Evolutionary conservation across 2,329 filamentous ascomycete species (phyloP).

Genomic region (Rutstroemia sp.): DNA sequence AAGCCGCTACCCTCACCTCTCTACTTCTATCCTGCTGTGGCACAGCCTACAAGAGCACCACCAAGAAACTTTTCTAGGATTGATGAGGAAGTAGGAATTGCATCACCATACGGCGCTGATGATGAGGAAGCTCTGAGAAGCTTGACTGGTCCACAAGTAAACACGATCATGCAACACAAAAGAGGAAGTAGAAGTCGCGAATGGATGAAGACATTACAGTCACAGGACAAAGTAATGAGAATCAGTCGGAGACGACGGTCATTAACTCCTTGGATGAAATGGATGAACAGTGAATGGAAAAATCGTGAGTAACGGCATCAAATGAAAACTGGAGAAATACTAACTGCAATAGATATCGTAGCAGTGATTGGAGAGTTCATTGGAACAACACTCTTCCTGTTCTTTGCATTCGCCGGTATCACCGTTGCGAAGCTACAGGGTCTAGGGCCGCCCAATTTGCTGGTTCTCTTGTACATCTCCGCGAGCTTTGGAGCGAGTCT

Average conservation of each 20-base stretch:
- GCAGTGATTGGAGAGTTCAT: conserved; percentile 25
- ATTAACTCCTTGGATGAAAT: conserved; percentile 4
- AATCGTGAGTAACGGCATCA: conserved; percentile 15
- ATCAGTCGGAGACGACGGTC: background rate
- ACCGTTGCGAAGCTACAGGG: conserved; percentile 17
- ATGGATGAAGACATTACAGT: conserved; percentile 4
- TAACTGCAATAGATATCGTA: conserved; percentile 20
- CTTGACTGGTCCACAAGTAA: background rate
- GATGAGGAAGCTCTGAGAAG: too few species aligned
- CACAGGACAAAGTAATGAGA: background rate
- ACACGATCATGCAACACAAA: background rate
- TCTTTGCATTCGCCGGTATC: conserved; percentile 29
- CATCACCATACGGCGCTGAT: too few species aligned
- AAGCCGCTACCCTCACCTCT: too few species aligned
- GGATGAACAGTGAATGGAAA: conserved; percentile 10
- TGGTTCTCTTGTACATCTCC: conserved; percentile 33
- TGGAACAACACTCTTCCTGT: conserved; percentile 32
- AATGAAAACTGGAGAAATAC: background rate
- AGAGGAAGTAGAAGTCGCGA: background rate
- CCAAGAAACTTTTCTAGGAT: too few species aligned
- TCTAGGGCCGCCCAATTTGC: conserved; percentile 16
- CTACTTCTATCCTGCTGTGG: too few species aligned
- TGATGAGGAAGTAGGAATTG: too few species aligned
- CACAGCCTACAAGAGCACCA: too few species aligned
- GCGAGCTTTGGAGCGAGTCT: conserved; percentile 32